Percentiles rank a stretch among this genome's conserved stretches.
These are phyloP conservation scores for Thyridium curvatum DNA, from an alignment of 2,329 filamentous ascomycete genomes.

Conservation along the genomic window DNA sequence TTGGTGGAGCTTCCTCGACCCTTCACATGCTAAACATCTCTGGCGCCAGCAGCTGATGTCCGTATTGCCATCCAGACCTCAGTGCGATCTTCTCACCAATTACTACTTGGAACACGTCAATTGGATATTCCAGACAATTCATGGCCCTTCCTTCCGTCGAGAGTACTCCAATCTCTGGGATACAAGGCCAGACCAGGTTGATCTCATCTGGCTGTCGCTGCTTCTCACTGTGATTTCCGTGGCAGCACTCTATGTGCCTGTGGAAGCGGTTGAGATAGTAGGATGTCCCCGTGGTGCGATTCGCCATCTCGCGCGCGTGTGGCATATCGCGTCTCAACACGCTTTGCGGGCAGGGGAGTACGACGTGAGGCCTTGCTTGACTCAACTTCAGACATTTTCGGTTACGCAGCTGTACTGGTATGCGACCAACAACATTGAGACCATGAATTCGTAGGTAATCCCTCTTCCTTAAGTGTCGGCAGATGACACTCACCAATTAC, in stretches of 20 bases:
- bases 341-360: constrained; percentile 18
- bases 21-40: constrained; percentile 3
- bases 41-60: constrained; percentile 9
- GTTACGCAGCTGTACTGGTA: constrained; percentile 22
- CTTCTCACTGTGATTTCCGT: constrained; percentile 20
- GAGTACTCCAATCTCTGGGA: constrained; percentile 20
- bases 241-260: constrained; percentile 18
- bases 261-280: constrained; percentile 13
- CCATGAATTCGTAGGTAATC: constrained; percentile 20
- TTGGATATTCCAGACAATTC: constrained; percentile 18
- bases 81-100: constrained; percentile 17
- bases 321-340: constrained; percentile 20
- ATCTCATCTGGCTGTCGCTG: constrained; percentile 22
- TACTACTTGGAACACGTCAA: constrained; percentile 23
- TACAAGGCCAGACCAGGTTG: constrained; percentile 13
- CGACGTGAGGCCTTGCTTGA: constrained; percentile 17
- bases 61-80: constrained; percentile 7
- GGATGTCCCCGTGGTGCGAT: constrained; percentile 9
- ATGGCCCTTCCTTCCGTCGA: constrained; percentile 9
- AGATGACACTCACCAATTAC: neutral
- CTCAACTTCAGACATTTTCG: constrained; percentile 19
- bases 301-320: constrained; percentile 16
- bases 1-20: constrained; percentile 6
- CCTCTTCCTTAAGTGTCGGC: too few relatives aligned
- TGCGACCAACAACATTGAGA: constrained; percentile 21